Percentiles rank a stretch among this genome's conserved stretches.
Evolutionary conservation across 306 rosid genomes (phyloP).

Genomic region (Rosa lucieae): DNA sequence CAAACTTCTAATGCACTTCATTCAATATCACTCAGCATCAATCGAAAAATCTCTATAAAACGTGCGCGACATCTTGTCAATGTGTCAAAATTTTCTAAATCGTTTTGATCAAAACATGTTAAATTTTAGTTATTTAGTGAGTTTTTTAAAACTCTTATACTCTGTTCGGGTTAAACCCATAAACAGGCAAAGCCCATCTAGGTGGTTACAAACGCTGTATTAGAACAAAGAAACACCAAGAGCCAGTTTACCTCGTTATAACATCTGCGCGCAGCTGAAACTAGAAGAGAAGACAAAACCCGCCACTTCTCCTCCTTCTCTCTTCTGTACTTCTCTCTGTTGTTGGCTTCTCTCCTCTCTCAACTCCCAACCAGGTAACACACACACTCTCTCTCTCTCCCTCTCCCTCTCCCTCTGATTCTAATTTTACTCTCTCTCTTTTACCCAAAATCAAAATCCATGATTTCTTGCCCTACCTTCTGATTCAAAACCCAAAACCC

Average conservation of each 20-base stretch:
- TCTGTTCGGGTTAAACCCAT: neutral
- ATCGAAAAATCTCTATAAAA: too few species aligned
- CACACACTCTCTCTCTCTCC: neutral
- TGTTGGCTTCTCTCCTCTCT: neutral
- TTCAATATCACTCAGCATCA: too few species aligned
- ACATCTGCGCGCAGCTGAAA: neutral
- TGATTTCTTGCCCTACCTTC: neutral
- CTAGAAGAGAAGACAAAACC: neutral
- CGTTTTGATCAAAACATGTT: too few species aligned
- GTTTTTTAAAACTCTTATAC: too few species aligned
- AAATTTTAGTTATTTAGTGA: too few species aligned
- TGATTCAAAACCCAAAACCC: slow-evolving; percentile 6
- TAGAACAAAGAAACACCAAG: neutral
- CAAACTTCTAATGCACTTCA: too few species aligned
- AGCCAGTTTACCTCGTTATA: neutral
- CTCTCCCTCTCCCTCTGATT: neutral
- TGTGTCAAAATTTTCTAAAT: too few species aligned
- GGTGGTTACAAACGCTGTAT: too few species aligned
- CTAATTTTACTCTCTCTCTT: neutral
- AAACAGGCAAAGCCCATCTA: neutral
- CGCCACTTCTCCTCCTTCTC: neutral
- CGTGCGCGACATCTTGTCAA: too few species aligned
- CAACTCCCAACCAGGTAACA: neutral
- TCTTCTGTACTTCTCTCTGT: neutral
- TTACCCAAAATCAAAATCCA: neutral